Evolutionary conservation across 495 filamentous ascomycete species (phyloP).

Genomic region (Penicillium lividum): DNA sequence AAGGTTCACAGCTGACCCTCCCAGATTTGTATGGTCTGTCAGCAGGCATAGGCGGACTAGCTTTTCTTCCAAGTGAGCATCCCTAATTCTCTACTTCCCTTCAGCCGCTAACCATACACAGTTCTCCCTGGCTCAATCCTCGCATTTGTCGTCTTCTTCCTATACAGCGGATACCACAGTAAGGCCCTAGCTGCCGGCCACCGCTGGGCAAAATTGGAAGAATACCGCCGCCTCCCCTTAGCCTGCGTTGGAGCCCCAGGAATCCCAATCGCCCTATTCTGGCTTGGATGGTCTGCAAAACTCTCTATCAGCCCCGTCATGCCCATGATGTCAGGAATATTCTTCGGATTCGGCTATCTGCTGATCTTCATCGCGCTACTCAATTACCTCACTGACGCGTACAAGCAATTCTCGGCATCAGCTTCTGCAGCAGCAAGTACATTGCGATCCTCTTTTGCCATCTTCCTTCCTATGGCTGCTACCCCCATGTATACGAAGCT

Average conservation of each 20-base stretch:
- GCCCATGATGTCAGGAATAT: conserved; percentile 61
- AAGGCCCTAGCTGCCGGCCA: background rate
- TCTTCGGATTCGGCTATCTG: conserved; percentile 65
- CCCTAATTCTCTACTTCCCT: background rate
- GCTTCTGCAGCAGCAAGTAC: conserved; percentile 63
- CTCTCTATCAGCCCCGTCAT: conserved; percentile 58
- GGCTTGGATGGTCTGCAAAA: conserved; percentile 64
- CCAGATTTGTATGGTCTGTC: conserved; percentile 44
- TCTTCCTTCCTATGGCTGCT: conserved; percentile 42
- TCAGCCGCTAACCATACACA: background rate
- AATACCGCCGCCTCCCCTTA: conserved; percentile 63
- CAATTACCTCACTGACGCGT: conserved; percentile 74
- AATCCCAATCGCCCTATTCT: conserved; percentile 64
- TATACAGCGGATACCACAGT: conserved; percentile 28
- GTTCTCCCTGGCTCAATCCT: background rate
- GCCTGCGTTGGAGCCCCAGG: conserved; percentile 64
- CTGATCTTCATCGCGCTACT: conserved; percentile 58
- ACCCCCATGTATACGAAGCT: conserved; percentile 35
- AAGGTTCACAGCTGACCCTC: background rate
- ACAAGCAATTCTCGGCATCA: conserved; percentile 66
- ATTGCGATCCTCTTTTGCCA: conserved; percentile 58
- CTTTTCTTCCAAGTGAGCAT: conserved; percentile 35
- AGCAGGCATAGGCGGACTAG: conserved; percentile 28
- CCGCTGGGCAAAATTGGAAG: conserved; percentile 39
- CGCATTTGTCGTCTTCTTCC: conserved; percentile 14